phyloP scores from a whole-genome alignment of 495 filamentous ascomycete genomes.

The Xylaria scruposa region DNA sequence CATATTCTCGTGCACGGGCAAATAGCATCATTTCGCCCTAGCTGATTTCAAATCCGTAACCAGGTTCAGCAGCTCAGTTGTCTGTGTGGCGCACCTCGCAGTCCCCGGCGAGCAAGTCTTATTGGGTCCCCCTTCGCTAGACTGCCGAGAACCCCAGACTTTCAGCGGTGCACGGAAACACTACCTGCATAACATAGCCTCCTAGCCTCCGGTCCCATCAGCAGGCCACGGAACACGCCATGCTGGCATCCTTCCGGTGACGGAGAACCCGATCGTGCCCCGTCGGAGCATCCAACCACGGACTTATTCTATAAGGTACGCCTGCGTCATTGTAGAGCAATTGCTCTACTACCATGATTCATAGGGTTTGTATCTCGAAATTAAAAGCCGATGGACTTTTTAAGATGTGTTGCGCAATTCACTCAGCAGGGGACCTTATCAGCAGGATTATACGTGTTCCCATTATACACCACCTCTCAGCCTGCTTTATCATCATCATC shows the following conservation, averaged over 20 bases:
- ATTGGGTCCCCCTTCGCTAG: neutral
- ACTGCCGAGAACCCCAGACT: neutral
- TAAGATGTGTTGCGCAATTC: neutral
- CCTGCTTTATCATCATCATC: neutral
- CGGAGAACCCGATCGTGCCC: neutral
- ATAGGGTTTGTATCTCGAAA: neutral
- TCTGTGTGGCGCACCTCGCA: neutral
- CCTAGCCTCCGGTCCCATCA: neutral
- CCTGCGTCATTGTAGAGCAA: neutral
- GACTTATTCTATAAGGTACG: neutral
- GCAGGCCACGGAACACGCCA: neutral
- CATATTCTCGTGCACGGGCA: slow-evolving; percentile 9
- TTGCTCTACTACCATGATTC: neutral
- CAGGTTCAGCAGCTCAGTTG: neutral
- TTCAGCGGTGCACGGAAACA: neutral
- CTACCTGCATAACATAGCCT: neutral
- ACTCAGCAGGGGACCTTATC: neutral
- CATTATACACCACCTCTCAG: neutral
- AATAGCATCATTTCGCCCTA: neutral
- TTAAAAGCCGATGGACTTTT: neutral
- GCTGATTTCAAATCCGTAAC: slow-evolving; percentile 2
- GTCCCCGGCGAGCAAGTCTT: neutral
- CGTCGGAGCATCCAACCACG: neutral
- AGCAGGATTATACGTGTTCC: neutral
- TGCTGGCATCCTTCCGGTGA: neutral